Conservation (phyloP, 192 early-diverging fungal species). For the Coemansia sp. region DNA sequence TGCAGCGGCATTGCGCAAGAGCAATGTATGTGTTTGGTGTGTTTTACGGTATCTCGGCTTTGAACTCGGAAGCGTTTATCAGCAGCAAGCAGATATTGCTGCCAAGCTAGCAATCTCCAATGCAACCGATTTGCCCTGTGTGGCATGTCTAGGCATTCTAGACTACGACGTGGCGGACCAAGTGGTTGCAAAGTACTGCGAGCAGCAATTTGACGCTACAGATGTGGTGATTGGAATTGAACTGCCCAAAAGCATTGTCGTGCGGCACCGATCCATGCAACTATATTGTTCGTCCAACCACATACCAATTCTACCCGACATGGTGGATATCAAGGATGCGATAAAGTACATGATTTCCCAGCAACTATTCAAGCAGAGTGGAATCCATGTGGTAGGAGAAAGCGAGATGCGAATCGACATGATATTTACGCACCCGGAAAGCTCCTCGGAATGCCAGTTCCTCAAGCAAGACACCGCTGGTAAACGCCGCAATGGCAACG, state of each 20-base stretch:
- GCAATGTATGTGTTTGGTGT: conserved; percentile 20
- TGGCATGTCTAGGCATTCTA: conserved; percentile 31
- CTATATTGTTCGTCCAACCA: conserved; percentile 8
- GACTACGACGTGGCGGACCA: background rate
- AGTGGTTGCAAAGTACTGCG: conserved; percentile 10
- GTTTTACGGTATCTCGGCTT: conserved; percentile 25
- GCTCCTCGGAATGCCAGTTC: conserved; percentile 27
- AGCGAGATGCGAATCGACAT: conserved; percentile 40
- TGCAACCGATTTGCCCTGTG: conserved; percentile 9
- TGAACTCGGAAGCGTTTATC: conserved; percentile 19
- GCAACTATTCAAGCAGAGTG: background rate
- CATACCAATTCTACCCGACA: background rate
- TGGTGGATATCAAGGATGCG: conserved; percentile 35
- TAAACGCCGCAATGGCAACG: conserved; percentile 8
- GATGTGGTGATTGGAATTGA: conserved; percentile 23
- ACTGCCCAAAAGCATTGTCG: conserved; percentile 37
- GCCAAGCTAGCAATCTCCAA: conserved; percentile 3
- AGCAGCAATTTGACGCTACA: conserved; percentile 19
- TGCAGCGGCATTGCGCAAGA: background rate
- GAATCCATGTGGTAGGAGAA: conserved; percentile 1
- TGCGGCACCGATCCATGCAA: conserved; percentile 33
- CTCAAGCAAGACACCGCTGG: conserved; percentile 5
- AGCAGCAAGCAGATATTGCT: conserved; percentile 1
- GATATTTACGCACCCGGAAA: conserved; percentile 23
- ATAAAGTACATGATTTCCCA: conserved; percentile 23